Conservation (phyloP, 176 grass and related monocot genomes). For the maize (Zea mays) region Zm-B73-REFERENCE-NAM-5.0 NC_050103.1:152940001-152940500, state of each 20-base stretch:
- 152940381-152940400: no score
- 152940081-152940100: no score
- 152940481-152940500: no score
- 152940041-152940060: constrained; percentile 36
- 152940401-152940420: no score
- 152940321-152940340: constrained; percentile 31
- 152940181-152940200: background rate
- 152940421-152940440: no score
- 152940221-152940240: constrained; percentile 29
- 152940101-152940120: no score
- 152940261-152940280: constrained; percentile 48
- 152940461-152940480: no score
- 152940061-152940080: background rate
- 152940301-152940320: constrained; percentile 31
- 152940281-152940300: constrained; percentile 32
- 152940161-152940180: no score
- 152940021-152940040: constrained; percentile 46
- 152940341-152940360: constrained; percentile 19
- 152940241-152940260: constrained; percentile 50
- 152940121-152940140: no score
- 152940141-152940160: no score
- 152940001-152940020: constrained; percentile 37
- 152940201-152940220: background rate
- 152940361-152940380: constrained; percentile 8
- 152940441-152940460: no score